Conservation (phyloP, 2,329 filamentous ascomycete species). For the Hymenoscyphus fraxineus region DNA sequence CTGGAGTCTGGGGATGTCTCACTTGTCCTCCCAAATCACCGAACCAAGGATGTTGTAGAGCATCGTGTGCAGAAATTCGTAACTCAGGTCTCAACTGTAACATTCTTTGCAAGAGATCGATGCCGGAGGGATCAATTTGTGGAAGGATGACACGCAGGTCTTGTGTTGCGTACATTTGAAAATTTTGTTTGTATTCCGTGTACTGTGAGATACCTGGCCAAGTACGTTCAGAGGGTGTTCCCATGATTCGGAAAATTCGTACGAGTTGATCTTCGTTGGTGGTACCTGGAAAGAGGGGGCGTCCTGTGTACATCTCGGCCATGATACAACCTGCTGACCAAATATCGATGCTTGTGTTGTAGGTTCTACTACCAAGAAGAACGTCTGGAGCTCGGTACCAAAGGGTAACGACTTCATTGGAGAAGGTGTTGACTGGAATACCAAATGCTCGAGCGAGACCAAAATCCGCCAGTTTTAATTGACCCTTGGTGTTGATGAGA, state of each 20-base stretch:
- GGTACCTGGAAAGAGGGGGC: constrained; percentile 92
- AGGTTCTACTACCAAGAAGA: constrained; percentile 86
- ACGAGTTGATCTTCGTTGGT: constrained; percentile 97
- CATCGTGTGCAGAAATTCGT: constrained; percentile 81
- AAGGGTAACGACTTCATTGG: constrained; percentile 93
- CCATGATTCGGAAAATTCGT: constrained; percentile 98
- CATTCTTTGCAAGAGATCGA: constrained; percentile 87
- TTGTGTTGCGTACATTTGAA: constrained; percentile 91
- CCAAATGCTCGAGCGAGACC: constrained; percentile 91
- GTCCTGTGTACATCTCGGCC: constrained; percentile 98
- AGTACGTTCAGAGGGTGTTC: constrained; percentile 88
- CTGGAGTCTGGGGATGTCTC: constrained; percentile 24
- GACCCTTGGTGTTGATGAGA: constrained; percentile 86
- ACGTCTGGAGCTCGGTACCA: constrained; percentile 98
- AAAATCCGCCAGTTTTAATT: constrained; percentile 91
- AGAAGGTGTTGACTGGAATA: constrained; percentile 97
- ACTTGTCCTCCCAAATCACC: constrained; percentile 51
- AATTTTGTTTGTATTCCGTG: constrained; percentile 95
- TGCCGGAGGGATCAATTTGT: constrained; percentile 80
- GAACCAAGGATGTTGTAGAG: constrained; percentile 91
- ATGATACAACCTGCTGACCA: constrained; percentile 99
- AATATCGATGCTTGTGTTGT: constrained; percentile 99
- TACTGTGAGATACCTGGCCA: constrained; percentile 95
- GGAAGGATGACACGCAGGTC: constrained; percentile 83
- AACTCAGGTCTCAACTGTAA: constrained; percentile 89